Conservation (phyloP, 179 eudicot species). For the Nepenthes alata region DNA sequence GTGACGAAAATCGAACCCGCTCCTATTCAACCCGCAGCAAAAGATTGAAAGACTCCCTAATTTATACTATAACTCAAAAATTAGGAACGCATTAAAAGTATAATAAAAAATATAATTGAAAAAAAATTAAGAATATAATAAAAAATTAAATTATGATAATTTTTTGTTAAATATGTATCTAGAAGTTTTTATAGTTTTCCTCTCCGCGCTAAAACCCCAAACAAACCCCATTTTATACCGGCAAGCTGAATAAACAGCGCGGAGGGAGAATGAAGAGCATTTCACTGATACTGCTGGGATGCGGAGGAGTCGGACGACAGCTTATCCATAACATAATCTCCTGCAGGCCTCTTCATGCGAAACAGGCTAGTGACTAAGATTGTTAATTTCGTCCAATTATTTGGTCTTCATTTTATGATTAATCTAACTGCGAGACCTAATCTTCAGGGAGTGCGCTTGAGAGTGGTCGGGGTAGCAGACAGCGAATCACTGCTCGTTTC, state of each 20-base stretch:
- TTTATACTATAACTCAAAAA: too few relatives aligned
- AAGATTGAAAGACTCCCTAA: too few relatives aligned
- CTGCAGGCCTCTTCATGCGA: slow-evolving; percentile 52
- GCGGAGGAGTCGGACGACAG: slow-evolving; percentile 92
- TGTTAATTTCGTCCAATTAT: neutral
- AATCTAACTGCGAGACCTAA: neutral
- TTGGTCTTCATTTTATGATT: neutral
- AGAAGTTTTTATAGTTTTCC: too few relatives aligned
- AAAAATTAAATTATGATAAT: too few relatives aligned
- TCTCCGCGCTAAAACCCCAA: too few relatives aligned
- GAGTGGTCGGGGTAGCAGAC: slow-evolving; percentile 77
- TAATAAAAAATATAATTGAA: too few relatives aligned
- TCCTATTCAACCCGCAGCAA: too few relatives aligned
- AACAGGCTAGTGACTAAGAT: slow-evolving; percentile 13
- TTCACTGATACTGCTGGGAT: slow-evolving; percentile 60
- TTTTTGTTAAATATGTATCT: too few relatives aligned
- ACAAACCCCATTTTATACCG: too few relatives aligned
- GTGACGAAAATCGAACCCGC: too few relatives aligned
- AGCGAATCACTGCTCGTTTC: slow-evolving; percentile 57
- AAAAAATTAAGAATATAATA: too few relatives aligned
- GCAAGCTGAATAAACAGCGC: neutral
- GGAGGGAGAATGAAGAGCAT: slow-evolving; percentile 41
- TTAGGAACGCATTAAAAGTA: too few relatives aligned
- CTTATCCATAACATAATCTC: slow-evolving; percentile 75
- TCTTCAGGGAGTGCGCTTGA: slow-evolving; percentile 54